phyloP scores from a whole-genome alignment of 1,284 basidiomycete species.

The Butyriboletus appendiculatus region DNA sequence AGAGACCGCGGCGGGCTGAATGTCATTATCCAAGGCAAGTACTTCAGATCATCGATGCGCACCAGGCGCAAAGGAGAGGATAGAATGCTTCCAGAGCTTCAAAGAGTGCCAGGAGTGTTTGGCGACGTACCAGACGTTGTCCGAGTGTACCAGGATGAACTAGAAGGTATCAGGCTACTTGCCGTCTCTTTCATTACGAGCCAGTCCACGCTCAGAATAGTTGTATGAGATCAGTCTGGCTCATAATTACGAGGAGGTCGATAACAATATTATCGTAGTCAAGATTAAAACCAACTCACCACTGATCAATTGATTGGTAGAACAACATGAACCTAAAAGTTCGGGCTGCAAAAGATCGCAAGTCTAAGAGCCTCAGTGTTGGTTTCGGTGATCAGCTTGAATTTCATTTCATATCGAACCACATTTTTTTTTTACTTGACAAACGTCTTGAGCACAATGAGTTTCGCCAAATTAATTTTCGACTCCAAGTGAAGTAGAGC shows the following conservation, averaged over 20 bases:
- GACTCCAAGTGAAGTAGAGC: too few relatives aligned
- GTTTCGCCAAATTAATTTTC: background rate
- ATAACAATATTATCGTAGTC: background rate
- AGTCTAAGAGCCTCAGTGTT: too few relatives aligned
- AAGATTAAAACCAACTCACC: constrained; percentile 1
- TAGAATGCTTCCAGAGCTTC: constrained; percentile 18
- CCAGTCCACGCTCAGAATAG: constrained; percentile 11
- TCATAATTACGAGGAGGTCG: background rate
- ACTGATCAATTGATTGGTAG: background rate
- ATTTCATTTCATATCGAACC: background rate
- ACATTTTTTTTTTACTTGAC: background rate
- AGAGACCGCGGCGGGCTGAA: constrained; percentile 8
- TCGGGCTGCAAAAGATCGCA: background rate
- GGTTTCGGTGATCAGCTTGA: background rate
- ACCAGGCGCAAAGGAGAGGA: constrained; percentile 25
- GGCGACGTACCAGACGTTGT: constrained; percentile 2
- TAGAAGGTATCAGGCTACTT: background rate
- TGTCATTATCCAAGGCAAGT: constrained; percentile 21
- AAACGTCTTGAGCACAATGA: background rate
- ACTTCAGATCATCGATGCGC: constrained; percentile 27
- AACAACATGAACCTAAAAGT: background rate
- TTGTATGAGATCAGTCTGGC: constrained; percentile 5
- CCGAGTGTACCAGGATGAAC: background rate
- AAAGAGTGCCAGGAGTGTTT: constrained; percentile 3
- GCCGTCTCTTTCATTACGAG: constrained; percentile 1